These are phyloP conservation scores for Rhizopogon vesiculosus DNA, from an alignment of 768 basidiomycete species.

Conservation along the genomic window DNA sequence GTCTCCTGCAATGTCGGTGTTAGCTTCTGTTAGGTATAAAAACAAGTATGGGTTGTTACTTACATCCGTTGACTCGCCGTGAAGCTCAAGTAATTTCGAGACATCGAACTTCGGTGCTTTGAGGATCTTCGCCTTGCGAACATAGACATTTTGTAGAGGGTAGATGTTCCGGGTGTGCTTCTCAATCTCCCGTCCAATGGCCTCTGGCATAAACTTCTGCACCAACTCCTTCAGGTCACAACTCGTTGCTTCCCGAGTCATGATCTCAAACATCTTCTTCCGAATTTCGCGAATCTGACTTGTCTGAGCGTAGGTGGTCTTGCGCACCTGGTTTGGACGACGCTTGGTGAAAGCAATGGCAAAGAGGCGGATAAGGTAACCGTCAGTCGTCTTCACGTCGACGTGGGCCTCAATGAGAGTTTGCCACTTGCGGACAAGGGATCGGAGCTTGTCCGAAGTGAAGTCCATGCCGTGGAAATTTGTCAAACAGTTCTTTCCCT, in stretches of 20 bases:
- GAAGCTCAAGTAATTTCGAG: conserved; percentile 92
- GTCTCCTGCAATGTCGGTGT: conserved; percentile 61
- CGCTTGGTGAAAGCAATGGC: conserved; percentile 99
- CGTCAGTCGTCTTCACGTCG: conserved; percentile 98
- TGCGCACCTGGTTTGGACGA: conserved; percentile 92
- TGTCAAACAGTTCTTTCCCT: conserved; percentile 99
- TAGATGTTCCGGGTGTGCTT: conserved; percentile 96
- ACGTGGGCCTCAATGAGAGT: conserved; percentile 98
- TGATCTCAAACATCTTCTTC: conserved; percentile 99
- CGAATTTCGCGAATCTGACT: conserved; percentile 95
- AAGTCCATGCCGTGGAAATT: conserved; percentile 99
- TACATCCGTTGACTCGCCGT: conserved; percentile 93
- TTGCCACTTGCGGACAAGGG: conserved; percentile 99
- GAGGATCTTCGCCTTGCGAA: conserved; percentile 99
- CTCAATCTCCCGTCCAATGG: conserved; percentile 99
- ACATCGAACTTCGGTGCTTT: conserved; percentile 97
- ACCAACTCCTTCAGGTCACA: conserved; percentile 98
- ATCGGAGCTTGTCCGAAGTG: conserved; percentile 99
- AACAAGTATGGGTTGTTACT: conserved; percentile 28
- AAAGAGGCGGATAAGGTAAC: conserved; percentile 98
- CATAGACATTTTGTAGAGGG: conserved; percentile 97
- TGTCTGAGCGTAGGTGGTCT: conserved; percentile 97
- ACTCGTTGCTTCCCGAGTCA: conserved; percentile 91
- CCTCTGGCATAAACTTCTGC: conserved; percentile 98
- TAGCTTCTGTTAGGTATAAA: background rate